Conservation (phyloP, 2,329 filamentous ascomycete species). For the Paecilomyces sp. region DNA sequence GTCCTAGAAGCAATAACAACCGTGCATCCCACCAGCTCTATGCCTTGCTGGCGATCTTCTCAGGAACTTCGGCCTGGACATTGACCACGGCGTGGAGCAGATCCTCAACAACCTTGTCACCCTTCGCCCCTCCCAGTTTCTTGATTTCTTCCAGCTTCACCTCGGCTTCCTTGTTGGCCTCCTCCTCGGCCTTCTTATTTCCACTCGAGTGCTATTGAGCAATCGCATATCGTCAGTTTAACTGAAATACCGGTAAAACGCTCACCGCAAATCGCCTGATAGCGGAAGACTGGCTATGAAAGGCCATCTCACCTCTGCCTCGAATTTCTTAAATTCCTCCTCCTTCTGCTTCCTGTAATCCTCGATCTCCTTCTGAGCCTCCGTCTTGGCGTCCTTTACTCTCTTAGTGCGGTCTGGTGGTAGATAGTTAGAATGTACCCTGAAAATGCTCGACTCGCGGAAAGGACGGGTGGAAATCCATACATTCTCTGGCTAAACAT, state of each 20-base stretch:
- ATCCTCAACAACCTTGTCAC: slow-evolving; percentile 72
- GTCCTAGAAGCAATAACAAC: neutral
- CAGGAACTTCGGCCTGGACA: slow-evolving; percentile 64
- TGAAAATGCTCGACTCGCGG: slow-evolving; percentile 2
- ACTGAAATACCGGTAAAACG: neutral
- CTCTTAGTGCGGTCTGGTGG: slow-evolving; percentile 80
- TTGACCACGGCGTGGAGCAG: slow-evolving; percentile 79
- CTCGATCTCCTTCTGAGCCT: slow-evolving; percentile 97
- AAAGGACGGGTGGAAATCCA: slow-evolving; percentile 9
- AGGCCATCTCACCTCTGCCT: slow-evolving; percentile 57
- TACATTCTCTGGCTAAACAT: slow-evolving; percentile 77
- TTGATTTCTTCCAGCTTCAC: slow-evolving; percentile 76
- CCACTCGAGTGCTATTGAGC: slow-evolving; percentile 72
- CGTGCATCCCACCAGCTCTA: slow-evolving; percentile 11
- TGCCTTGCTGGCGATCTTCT: slow-evolving; percentile 33
- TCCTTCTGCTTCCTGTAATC: slow-evolving; percentile 87
- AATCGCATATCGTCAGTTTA: neutral
- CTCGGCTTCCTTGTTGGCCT: slow-evolving; percentile 75
- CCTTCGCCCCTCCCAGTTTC: slow-evolving; percentile 69
- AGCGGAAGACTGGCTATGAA: neutral
- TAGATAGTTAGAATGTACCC: slow-evolving; percentile 5
- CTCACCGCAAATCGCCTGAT: neutral
- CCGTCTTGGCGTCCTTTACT: slow-evolving; percentile 90
- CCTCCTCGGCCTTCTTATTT: slow-evolving; percentile 73
- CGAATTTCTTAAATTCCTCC: slow-evolving; percentile 89